Conservation (phyloP, 2,329 filamentous ascomycete genomes). For the Curvularia spicifera region DNA sequence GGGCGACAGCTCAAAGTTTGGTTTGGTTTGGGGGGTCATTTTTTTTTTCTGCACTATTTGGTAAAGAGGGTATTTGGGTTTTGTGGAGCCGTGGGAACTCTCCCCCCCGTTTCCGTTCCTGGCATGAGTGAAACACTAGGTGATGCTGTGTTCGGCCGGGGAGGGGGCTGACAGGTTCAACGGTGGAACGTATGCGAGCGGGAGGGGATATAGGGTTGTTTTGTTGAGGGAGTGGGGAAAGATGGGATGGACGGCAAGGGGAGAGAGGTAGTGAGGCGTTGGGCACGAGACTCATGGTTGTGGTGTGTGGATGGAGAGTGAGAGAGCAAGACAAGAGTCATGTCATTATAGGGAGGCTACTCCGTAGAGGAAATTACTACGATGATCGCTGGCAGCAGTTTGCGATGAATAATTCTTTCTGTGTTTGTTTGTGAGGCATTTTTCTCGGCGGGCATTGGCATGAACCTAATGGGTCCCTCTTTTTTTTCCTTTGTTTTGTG, state of each 20-base stretch:
- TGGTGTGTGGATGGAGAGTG: too few species aligned
- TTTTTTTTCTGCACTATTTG: neutral
- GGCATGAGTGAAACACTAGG: constrained; percentile 11
- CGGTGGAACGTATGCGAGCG: constrained; percentile 1
- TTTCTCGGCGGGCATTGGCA: neutral
- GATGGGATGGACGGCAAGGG: neutral
- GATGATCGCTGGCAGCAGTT: constrained; percentile 8
- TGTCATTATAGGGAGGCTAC: neutral
- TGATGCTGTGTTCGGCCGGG: constrained; percentile 1
- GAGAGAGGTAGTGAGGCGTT: neutral
- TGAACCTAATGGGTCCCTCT: neutral
- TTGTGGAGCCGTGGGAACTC: neutral
- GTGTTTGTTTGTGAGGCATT: neutral
- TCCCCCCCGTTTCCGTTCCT: neutral
- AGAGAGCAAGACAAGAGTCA: neutral
- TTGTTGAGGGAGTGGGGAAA: constrained; percentile 5
- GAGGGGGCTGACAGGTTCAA: constrained; percentile 2
- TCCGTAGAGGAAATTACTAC: constrained; percentile 13
- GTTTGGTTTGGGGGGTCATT: too few species aligned
- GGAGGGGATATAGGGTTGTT: neutral
- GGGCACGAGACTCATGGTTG: constrained; percentile 1
- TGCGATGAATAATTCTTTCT: neutral
- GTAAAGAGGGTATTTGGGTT: too few species aligned
- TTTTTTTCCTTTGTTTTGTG: neutral
- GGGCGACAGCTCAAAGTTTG: neutral